Evolutionary conservation across 2,329 filamentous ascomycete genomes (phyloP).

Genomic region (Ceratocystis eucalypticola): DNA sequence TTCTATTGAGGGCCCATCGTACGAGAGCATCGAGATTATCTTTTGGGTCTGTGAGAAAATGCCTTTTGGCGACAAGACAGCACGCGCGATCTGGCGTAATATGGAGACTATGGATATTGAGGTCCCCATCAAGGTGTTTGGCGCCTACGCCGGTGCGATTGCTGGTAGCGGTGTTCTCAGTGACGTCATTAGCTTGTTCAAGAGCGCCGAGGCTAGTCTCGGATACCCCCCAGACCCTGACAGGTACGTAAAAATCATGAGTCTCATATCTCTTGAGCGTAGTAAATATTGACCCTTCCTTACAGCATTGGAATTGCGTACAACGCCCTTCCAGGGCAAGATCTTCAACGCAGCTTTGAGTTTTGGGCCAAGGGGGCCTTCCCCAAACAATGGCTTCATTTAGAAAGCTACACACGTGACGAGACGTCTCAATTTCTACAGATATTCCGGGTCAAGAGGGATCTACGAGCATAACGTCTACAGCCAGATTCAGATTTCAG

Average conservation of each 20-base stretch:
- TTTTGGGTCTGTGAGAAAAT: constrained; percentile 62
- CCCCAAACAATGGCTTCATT: constrained; percentile 52
- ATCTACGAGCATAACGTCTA: constrained; percentile 32
- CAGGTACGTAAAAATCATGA: constrained; percentile 44
- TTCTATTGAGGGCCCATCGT: constrained; percentile 73
- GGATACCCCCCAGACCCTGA: constrained; percentile 54
- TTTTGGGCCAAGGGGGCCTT: constrained; percentile 59
- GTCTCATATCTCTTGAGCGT: not conserved
- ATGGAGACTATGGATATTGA: constrained; percentile 65
- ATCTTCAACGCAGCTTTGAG: constrained; percentile 56
- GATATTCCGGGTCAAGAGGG: constrained; percentile 37
- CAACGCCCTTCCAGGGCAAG: constrained; percentile 54
- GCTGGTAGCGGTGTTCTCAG: constrained; percentile 59
- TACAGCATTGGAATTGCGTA: constrained; percentile 59
- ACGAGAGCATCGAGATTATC: constrained; percentile 65
- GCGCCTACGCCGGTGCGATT: constrained; percentile 62
- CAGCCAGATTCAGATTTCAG: not conserved
- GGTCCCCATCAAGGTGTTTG: constrained; percentile 58
- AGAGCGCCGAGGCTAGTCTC: constrained; percentile 51
- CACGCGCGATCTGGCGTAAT: constrained; percentile 57
- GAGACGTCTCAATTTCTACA: constrained; percentile 33
- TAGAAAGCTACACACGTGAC: constrained; percentile 42
- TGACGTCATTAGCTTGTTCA: constrained; percentile 51
- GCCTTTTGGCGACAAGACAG: constrained; percentile 43
- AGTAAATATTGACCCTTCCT: not conserved